A percentile compares a stretch with the other conserved stretches of the same genome.
phyloP scores from a whole-genome alignment of 805 yeast genomes.

The Cyberlindnera mycetangii region DNA sequence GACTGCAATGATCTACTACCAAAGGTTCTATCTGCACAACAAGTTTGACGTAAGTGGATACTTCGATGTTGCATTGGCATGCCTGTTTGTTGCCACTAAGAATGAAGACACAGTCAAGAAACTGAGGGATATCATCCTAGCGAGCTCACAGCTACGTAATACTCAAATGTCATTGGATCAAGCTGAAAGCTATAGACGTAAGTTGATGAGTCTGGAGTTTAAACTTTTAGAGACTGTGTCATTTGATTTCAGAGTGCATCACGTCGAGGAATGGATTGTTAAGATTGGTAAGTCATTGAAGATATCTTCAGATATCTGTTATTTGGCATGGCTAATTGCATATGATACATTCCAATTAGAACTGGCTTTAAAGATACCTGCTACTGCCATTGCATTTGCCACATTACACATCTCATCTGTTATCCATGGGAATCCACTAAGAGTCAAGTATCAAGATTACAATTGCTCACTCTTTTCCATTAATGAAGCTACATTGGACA shows the following conservation, averaged over 20 bases:
- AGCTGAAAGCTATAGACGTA: slow-evolving; percentile 54
- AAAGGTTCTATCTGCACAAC: slow-evolving; percentile 66
- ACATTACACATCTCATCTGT: slow-evolving; percentile 59
- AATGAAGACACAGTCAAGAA: slow-evolving; percentile 84
- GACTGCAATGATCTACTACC: slow-evolving; percentile 70
- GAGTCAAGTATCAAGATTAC: slow-evolving; percentile 12
- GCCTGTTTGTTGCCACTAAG: slow-evolving; percentile 69
- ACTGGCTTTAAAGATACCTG: slow-evolving; percentile 63
- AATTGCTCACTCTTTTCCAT: slow-evolving; percentile 28
- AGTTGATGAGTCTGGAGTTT: slow-evolving; percentile 60
- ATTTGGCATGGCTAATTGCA: slow-evolving; percentile 71
- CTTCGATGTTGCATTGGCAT: slow-evolving; percentile 63
- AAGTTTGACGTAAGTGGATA: slow-evolving; percentile 52
- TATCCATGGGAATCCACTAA: slow-evolving; percentile 34
- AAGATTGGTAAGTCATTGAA: slow-evolving; percentile 52
- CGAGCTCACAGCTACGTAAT: slow-evolving; percentile 35
- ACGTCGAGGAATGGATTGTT: slow-evolving; percentile 63
- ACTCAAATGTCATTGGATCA: slow-evolving; percentile 28
- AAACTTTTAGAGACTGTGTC: slow-evolving; percentile 71
- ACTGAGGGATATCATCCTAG: slow-evolving; percentile 54
- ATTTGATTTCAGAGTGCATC: slow-evolving; percentile 74
- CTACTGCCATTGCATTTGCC: slow-evolving; percentile 73
- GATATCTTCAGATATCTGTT: slow-evolving; percentile 45
- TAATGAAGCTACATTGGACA: slow-evolving; percentile 50
- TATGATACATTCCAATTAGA: slow-evolving; percentile 73